Evolutionary conservation across 495 filamentous ascomycete species (phyloP), one percentile per base, ranked within the genome.

Genomic region (Neurospora cerealis): DNA sequence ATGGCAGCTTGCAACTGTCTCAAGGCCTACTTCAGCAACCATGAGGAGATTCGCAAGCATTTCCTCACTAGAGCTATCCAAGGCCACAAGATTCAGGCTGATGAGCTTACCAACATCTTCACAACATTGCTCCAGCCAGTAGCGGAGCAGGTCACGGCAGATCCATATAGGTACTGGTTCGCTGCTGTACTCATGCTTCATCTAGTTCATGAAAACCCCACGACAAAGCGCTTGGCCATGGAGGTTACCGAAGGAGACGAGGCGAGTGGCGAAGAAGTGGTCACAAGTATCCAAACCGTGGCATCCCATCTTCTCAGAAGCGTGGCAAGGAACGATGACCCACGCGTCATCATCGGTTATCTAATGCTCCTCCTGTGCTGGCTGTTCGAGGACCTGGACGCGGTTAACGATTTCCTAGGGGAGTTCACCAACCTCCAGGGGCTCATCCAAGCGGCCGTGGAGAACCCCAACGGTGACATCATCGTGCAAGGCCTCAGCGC

Each of bases 111-210:
- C n/a, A 99, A 99, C 79, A 93, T 95, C 24, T 80, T 99, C 39
- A 93, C 92, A 37, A 93, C 93, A 7, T 84, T 99, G 38, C 86
- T 97, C 60, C 81, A 86, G 75, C 89, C 89, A 36, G 78, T 86
- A 6, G 88, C 89, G 46, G 88, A 86, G 28, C 82, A 84, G 36
- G 84, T 86, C 69, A 85, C 87, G n/a, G 79, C 87, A 76, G 95
- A 98, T 80, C 94, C 95, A 1, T 98, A 98, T 83, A 89, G 93
- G 74, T 87, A 89, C 69, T 98, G 94, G 93, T 93, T 98, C 81
- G 95, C 96, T 8, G 89, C 92, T 73, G 89, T 95, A n/a, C 86
- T 98, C 73, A 87, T 97, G 79, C 91, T 96, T 75, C 95, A 98
- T 76, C 85, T 99, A n/a, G 79, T 98, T 17, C 92, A 90, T 71